Evolutionary conservation across 371 early-diverging fungal genomes (phyloP), one percentile per base, ranked within the genome.

Genomic region (Conidiobolus incongruus): DNA sequence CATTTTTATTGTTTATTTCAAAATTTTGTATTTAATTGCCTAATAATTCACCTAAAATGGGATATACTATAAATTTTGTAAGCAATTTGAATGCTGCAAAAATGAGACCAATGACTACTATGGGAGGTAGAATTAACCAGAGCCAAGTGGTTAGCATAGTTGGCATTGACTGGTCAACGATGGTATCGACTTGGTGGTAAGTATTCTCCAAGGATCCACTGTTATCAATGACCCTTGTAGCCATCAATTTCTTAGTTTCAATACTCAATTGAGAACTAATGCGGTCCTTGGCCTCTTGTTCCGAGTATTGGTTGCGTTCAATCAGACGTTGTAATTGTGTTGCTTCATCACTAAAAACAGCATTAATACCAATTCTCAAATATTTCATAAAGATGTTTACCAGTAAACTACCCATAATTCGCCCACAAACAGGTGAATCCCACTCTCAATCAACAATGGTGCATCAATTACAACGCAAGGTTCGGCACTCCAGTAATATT

Each of bases 381-480:
- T n/a, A n/a, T n/a, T n/a, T n/a, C 22, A 40, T 11, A 32, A 30
- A 19, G 17, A 20, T 11, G 23, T 58, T 47, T 62, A 78, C 80
- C 80, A 77, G 47, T 72, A 85, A 0, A 93, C 81, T 2, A 94
- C 90, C 10, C 81, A 64, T 3, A 70, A 73, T 0, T 60, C 53
- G 26, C 69, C 66, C 38, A 87, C 74, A 41, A 74, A 72, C 34
- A 63, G 55, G 53, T 84, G 67, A 47, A 92, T 51, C 7, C 77
- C 72, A 22, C 74, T 67, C 50, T 95, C 96, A 46, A 84, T 74
- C 45, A 95, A 61, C 37, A 95, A 59, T 13, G 96, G 94, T 1
- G 84, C 82, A 56, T 95, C 96, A 19, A 93, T 59, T 1, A 95
- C 65, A n/a, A 83, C 78, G 19, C 81, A 30, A 3, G 61, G 51